phyloP scores from a whole-genome alignment of 108 stramenopile genomes.

The Ochromonas danica region DNA sequence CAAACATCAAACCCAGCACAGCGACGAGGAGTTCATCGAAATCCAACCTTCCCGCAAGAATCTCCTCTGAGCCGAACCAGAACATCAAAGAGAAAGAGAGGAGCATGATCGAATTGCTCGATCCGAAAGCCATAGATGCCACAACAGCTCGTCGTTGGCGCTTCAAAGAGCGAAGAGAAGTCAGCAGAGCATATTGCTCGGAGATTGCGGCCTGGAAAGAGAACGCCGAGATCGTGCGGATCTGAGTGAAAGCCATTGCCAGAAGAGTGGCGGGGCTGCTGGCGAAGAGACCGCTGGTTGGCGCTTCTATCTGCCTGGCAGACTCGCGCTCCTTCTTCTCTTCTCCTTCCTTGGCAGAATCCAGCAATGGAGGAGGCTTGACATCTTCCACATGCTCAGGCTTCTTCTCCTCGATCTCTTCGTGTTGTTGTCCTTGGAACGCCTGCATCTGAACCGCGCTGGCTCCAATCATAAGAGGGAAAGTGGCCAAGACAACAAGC shows the following conservation, averaged over 20 bases:
- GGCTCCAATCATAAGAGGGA: background rate
- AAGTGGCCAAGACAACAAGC: background rate
- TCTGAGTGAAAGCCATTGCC: slow-evolving; percentile 61
- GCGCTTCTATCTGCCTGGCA: too few relatives aligned
- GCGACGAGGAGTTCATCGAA: background rate
- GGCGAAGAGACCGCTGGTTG: background rate
- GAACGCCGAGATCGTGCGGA: slow-evolving; percentile 66
- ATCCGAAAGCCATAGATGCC: slow-evolving; percentile 8
- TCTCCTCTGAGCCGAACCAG: background rate
- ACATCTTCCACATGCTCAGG: background rate
- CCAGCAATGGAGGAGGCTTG: background rate
- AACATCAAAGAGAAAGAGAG: slow-evolving; percentile 42
- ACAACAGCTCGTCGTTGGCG: background rate
- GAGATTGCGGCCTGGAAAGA: slow-evolving; percentile 49
- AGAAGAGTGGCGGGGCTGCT: too few relatives aligned
- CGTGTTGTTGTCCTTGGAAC: slow-evolving; percentile 8
- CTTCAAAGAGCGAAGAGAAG: background rate
- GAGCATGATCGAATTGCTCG: background rate
- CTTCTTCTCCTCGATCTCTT: too few relatives aligned
- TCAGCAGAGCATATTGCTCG: slow-evolving; percentile 41
- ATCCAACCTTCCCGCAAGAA: background rate
- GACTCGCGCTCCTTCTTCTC: too few relatives aligned
- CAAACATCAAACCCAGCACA: background rate
- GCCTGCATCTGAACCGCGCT: background rate
- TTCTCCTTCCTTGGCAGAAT: background rate